These are phyloP conservation scores for Phaseolus lunatus DNA, from an alignment of 306 rosid species.

Conservation along the genomic window DNA sequence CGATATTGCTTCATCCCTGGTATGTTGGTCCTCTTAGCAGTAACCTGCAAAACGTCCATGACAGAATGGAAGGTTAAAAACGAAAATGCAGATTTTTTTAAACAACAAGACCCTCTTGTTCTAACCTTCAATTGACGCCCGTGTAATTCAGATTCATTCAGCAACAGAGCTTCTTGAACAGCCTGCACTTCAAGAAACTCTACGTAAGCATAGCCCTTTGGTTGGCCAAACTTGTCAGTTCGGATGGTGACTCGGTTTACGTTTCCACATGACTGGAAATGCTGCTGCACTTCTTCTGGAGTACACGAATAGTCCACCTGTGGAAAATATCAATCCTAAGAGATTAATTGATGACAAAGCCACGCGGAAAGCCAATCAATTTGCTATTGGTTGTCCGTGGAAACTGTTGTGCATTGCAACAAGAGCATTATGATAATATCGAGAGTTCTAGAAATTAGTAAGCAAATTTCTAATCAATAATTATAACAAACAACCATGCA, in stretches of 20 bases:
- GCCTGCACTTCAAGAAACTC: slow-evolving; percentile 79
- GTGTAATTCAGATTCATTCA: slow-evolving; percentile 80
- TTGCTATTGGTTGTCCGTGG: too few species aligned
- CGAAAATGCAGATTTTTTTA: not conserved
- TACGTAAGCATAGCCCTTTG: slow-evolving; percentile 87
- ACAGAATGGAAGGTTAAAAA: not conserved
- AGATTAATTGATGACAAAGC: not conserved
- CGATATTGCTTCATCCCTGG: slow-evolving; percentile 84
- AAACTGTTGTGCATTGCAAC: too few species aligned
- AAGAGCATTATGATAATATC: too few species aligned
- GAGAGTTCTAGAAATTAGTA: too few species aligned
- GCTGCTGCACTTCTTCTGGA: slow-evolving; percentile 90
- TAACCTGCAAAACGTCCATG: slow-evolving; percentile 52
- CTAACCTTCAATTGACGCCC: slow-evolving; percentile 81
- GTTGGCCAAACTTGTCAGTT: slow-evolving; percentile 83
- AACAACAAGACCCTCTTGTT: not conserved
- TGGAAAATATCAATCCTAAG: slow-evolving; percentile 26
- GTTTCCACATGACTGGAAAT: slow-evolving; percentile 78
- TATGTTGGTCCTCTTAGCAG: slow-evolving; percentile 72
- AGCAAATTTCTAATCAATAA: too few species aligned
- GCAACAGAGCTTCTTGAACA: slow-evolving; percentile 74
- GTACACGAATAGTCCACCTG: slow-evolving; percentile 82
- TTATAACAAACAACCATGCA: too few species aligned
- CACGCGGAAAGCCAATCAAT: too few species aligned
- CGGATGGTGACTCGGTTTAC: slow-evolving; percentile 82